phyloP scores from a whole-genome alignment of 2,329 filamentous ascomycete genomes.

The Fusarium coffeatum region DNA sequence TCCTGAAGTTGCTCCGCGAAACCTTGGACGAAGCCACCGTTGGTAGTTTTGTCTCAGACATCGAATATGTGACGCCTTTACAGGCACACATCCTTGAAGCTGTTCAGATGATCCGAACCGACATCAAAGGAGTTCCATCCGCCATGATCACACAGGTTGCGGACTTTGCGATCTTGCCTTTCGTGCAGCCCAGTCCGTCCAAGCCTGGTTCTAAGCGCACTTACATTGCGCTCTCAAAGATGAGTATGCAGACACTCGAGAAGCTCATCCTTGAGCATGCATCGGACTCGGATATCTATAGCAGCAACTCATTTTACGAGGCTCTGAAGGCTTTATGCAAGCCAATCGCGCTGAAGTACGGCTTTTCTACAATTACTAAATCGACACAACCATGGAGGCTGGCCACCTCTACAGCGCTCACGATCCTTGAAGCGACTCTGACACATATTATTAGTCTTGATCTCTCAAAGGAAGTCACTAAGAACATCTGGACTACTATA shows the following conservation, averaged over 20 bases:
- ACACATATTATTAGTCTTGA: conserved; percentile 65
- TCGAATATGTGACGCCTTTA: conserved; percentile 78
- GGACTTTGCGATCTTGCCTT: conserved; percentile 78
- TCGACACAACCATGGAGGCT: conserved; percentile 80
- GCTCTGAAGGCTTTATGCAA: conserved; percentile 74
- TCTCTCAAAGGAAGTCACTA: conserved; percentile 59
- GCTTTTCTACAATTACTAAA: conserved; percentile 77
- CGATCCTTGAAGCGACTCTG: conserved; percentile 74
- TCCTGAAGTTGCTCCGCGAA: conserved; percentile 76
- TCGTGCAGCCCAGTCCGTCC: conserved; percentile 56
- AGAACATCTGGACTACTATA: conserved; percentile 77
- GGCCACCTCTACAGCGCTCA: conserved; percentile 77
- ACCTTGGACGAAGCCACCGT: conserved; percentile 78
- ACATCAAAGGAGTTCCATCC: conserved; percentile 72
- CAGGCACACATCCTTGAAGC: conserved; percentile 77
- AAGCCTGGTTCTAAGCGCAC: conserved; percentile 69
- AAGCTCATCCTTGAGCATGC: conserved; percentile 69
- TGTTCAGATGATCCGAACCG: conserved; percentile 74
- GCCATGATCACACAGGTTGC: conserved; percentile 77
- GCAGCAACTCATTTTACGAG: conserved; percentile 71
- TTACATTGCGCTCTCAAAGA: conserved; percentile 90
- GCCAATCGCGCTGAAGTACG: conserved; percentile 84
- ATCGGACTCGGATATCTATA: conserved; percentile 74
- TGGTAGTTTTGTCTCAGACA: conserved; percentile 75
- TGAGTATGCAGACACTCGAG: conserved; percentile 78